phyloP scores from a whole-genome alignment of 2,329 filamentous ascomycete species.

The Fusarium neocosmosporiellum region DNA sequence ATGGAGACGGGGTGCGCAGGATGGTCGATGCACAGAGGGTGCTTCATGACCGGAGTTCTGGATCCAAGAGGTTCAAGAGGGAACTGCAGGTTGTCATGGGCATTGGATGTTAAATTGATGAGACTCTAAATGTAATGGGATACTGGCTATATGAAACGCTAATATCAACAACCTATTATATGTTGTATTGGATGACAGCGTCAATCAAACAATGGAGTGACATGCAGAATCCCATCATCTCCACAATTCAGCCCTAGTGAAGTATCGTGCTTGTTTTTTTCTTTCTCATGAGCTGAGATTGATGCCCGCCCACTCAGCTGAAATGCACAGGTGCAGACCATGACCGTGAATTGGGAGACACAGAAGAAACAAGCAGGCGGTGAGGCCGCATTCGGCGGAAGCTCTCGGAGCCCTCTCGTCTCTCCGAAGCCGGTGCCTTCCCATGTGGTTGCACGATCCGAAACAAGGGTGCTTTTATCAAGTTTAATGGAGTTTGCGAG shows the following conservation, averaged over 20 bases:
- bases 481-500: neutral
- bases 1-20: neutral
- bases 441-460: neutral
- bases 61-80: neutral
- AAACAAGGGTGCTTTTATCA: neutral
- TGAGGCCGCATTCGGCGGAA: neutral
- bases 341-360: neutral
- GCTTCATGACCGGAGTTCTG: neutral
- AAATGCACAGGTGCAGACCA: neutral
- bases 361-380: slow-evolving; percentile 3
- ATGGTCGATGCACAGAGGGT: neutral
- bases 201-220: neutral
- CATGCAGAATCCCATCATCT: neutral
- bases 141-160: neutral
- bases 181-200: neutral
- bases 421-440: neutral
- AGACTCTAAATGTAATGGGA: neutral
- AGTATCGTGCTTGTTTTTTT: neutral
- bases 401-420: neutral
- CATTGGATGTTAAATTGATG: neutral
- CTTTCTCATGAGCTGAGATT: neutral
- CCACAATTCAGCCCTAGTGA: slow-evolving; percentile 2
- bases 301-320: neutral
- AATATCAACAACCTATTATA: neutral
- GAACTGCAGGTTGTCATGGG: neutral